These are phyloP conservation scores for Aeminium ludgeri DNA, from an alignment of 495 filamentous ascomycete species.

Conservation along the genomic window DNA sequence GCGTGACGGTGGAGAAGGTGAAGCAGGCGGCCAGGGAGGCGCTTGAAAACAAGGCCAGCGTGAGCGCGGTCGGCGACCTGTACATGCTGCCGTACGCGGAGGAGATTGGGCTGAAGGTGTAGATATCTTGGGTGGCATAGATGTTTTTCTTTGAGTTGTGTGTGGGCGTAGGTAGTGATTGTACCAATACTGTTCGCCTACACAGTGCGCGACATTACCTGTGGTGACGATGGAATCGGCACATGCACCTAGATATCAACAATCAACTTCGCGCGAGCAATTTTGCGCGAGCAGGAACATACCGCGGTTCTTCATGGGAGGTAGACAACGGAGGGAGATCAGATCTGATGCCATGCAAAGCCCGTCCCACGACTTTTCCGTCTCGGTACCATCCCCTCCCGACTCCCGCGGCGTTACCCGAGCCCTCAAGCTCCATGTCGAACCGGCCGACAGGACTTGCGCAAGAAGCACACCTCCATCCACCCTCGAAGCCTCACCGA, in stretches of 20 bases:
- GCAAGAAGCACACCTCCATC: not conserved
- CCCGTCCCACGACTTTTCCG: not conserved
- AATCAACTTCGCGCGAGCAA: no score
- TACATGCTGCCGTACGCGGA: slow-evolving; percentile 78
- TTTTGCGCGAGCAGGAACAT: no score
- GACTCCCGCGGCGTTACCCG: no score
- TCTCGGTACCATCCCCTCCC: not conserved
- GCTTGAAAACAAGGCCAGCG: slow-evolving; percentile 72
- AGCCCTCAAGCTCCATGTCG: no score
- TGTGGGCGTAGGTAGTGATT: slow-evolving; percentile 5
- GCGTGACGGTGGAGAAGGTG: slow-evolving; percentile 66
- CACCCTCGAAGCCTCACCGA: not conserved
- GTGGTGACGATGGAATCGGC: no score
- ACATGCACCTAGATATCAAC: no score
- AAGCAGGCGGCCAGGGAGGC: slow-evolving; percentile 76
- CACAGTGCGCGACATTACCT: no score
- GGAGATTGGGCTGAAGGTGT: slow-evolving; percentile 87
- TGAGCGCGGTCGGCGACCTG: slow-evolving; percentile 76
- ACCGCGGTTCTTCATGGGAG: no score
- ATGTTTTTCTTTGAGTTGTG: not conserved
- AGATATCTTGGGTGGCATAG: slow-evolving; percentile 27
- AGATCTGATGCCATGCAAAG: not conserved
- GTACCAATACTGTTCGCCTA: slow-evolving; percentile 6
- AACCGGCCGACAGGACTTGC: no score
- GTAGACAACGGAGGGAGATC: no score